A percentile compares a stretch with the other conserved stretches of the same genome.
These are phyloP conservation scores for Helianthus annuus DNA, from an alignment of 129 eudicot genomes.

Conservation along the genomic window HanXRQr2.0-SUNRISE NC_035439.2:144078973-144079472, in stretches of 20 bases:
- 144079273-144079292: slow-evolving; percentile 79
- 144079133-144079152: slow-evolving; percentile 75
- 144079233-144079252: slow-evolving; percentile 97
- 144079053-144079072: slow-evolving; percentile 75
- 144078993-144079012: no score
- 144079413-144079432: slow-evolving; percentile 10
- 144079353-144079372: slow-evolving; percentile 78
- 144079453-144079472: neutral
- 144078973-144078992: no score
- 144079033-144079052: neutral
- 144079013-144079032: no score
- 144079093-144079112: slow-evolving; percentile 90
- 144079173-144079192: neutral
- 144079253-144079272: slow-evolving; percentile 86
- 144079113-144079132: slow-evolving; percentile 85
- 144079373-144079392: slow-evolving; percentile 86
- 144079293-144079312: slow-evolving; percentile 80
- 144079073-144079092: slow-evolving; percentile 87
- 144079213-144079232: slow-evolving; percentile 67
- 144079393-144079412: slow-evolving; percentile 96
- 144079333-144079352: slow-evolving; percentile 76
- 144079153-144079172: neutral
- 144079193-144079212: slow-evolving; percentile 3
- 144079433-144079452: neutral
- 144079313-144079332: slow-evolving; percentile 77